Conservation (phyloP, 768 basidiomycete species). For the Sistotremastrum niveocremeum region DNA sequence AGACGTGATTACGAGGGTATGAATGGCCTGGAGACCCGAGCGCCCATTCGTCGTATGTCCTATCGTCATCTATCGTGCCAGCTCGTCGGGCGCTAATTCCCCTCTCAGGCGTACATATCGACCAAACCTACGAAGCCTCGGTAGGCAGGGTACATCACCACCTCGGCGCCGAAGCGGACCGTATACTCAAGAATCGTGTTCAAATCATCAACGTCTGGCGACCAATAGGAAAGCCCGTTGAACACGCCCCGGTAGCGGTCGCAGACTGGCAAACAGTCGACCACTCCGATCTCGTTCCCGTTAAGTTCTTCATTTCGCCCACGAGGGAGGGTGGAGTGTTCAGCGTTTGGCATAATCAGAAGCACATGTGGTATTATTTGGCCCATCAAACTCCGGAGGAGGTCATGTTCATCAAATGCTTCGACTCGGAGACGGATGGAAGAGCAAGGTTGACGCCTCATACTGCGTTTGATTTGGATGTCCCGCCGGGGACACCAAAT, state of each 20-base stretch:
- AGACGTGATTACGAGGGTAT: not conserved
- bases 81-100: too few species aligned
- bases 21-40: constrained; percentile 5
- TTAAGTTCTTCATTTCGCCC: constrained; percentile 21
- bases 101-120: constrained; percentile 27
- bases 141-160: constrained; percentile 25
- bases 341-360: constrained; percentile 22
- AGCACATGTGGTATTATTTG: constrained; percentile 27
- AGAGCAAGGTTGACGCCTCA: constrained; percentile 30
- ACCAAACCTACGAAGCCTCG: constrained; percentile 27
- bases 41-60: constrained; percentile 23
- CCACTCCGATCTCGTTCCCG: constrained; percentile 22
- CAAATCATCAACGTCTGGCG: constrained; percentile 37
- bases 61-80: too few species aligned
- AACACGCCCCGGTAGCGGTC: constrained; percentile 27
- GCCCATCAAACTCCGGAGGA: constrained; percentile 26
- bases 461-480: constrained; percentile 27
- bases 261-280: constrained; percentile 28
- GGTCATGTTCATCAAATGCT: constrained; percentile 30
- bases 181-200: constrained; percentile 25
- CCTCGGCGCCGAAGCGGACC: constrained; percentile 27
- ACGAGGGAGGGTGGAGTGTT: constrained; percentile 22
- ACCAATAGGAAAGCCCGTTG: constrained; percentile 26
- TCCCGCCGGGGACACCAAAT: constrained; percentile 21
- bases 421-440: constrained; percentile 24